Evolutionary conservation across 202 grass and related monocot genomes (phyloP).

Genomic region (Digitaria exilis): DNA sequence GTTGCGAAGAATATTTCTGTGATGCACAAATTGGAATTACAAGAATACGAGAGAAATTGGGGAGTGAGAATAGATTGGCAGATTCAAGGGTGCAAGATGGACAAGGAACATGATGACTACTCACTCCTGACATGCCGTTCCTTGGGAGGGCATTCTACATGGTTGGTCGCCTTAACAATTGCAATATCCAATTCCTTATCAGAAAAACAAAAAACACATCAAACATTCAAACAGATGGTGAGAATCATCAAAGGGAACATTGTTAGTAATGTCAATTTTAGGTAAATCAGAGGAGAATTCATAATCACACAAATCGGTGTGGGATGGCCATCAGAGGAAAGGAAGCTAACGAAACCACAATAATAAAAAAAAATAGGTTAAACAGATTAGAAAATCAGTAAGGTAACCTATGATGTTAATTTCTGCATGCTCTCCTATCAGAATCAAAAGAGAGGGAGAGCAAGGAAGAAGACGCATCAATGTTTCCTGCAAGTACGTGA

Average conservation of each 20-base stretch:
- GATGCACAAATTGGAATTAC: not conserved
- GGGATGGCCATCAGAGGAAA: too few relatives aligned
- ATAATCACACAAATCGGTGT: not conserved
- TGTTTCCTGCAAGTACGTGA: too few relatives aligned
- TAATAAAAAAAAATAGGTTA: too few relatives aligned
- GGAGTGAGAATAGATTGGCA: not conserved
- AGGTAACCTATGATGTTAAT: not conserved
- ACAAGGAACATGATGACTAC: slow-evolving; percentile 6
- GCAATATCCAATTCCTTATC: slow-evolving; percentile 90
- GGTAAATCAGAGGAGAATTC: not conserved
- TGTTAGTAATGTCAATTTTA: not conserved
- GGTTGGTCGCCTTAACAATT: slow-evolving; percentile 96
- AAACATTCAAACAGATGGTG: not conserved
- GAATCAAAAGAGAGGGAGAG: not conserved
- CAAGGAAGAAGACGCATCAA: not conserved
- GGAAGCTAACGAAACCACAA: too few relatives aligned
- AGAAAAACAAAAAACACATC: slow-evolving; percentile 8
- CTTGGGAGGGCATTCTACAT: slow-evolving; percentile 93
- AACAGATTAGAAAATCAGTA: not conserved
- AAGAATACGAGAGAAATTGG: not conserved
- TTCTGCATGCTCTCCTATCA: not conserved
- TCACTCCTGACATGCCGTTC: slow-evolving; percentile 93
- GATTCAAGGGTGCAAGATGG: too few relatives aligned
- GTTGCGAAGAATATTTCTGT: slow-evolving; percentile 84
- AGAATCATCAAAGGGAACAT: not conserved